These are phyloP conservation scores for Malassezia japonica DNA, from an alignment of 1,284 basidiomycete genomes.

Conservation along the genomic window DNA sequence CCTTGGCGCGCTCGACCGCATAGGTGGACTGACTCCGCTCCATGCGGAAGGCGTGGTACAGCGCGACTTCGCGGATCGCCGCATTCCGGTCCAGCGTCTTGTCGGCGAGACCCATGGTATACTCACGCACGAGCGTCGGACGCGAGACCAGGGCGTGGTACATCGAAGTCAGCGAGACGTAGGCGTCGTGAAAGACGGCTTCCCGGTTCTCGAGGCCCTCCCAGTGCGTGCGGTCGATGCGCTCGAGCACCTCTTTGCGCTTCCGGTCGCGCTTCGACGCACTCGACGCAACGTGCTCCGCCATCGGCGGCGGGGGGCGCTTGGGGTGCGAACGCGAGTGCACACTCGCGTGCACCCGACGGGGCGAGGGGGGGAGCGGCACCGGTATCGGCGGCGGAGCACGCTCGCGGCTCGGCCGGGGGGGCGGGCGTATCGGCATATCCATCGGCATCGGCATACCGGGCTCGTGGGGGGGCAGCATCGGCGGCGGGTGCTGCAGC, in stretches of 20 bases:
- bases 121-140: slow-evolving; percentile 33
- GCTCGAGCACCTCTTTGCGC: slow-evolving; percentile 44
- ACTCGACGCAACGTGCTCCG: background rate
- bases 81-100: slow-evolving; percentile 35
- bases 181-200: slow-evolving; percentile 37
- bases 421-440: background rate
- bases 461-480: background rate
- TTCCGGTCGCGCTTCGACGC: slow-evolving; percentile 33
- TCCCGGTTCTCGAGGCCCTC: slow-evolving; percentile 44
- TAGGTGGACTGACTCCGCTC: slow-evolving; percentile 32
- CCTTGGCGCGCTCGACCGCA: slow-evolving; percentile 33
- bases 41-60: slow-evolving; percentile 39
- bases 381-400: background rate
- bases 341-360: background rate
- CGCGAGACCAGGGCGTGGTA: slow-evolving; percentile 37
- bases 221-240: slow-evolving; percentile 42
- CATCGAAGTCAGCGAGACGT: slow-evolving; percentile 29
- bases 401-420: background rate
- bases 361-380: background rate
- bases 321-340: background rate
- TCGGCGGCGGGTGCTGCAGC: background rate
- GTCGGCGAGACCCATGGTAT: slow-evolving; percentile 33
- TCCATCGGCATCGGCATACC: slow-evolving; percentile 3
- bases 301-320: background rate
- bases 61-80: slow-evolving; percentile 28